Conservation (phyloP, 257 asterid species). For the Solanum phureja region DNA sequence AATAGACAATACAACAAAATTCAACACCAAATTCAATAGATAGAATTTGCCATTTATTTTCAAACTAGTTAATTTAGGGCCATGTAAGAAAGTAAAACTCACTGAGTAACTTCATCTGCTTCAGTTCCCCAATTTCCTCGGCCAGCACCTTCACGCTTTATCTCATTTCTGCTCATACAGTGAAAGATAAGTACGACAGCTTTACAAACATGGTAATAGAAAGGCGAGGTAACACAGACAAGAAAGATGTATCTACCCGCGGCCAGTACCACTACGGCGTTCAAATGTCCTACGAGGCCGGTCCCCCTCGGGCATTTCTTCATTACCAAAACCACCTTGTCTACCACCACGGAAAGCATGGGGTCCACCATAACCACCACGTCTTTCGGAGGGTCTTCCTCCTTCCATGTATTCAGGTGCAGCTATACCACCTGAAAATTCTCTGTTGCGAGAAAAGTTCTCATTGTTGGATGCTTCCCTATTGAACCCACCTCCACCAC, state of each 20-base stretch:
- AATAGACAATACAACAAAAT: background rate
- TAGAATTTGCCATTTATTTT: background rate
- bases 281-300: conserved; percentile 59
- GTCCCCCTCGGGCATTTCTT: conserved; percentile 59
- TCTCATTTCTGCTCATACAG: conserved; percentile 35
- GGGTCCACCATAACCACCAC: conserved; percentile 57
- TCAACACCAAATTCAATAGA: background rate
- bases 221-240: background rate
- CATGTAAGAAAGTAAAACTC: conserved; percentile 22
- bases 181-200: background rate
- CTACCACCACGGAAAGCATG: conserved; percentile 67
- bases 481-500: conserved; percentile 54
- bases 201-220: background rate
- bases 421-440: conserved; percentile 37
- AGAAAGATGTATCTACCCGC: conserved; percentile 38
- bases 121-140: conserved; percentile 82
- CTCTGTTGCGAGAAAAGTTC: conserved; percentile 37
- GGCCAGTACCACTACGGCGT: conserved; percentile 71
- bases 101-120: conserved; percentile 56
- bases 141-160: conserved; percentile 74
- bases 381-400: conserved; percentile 48
- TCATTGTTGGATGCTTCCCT: conserved; percentile 38
- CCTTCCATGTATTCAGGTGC: conserved; percentile 35
- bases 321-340: conserved; percentile 61
- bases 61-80: background rate